Percentiles rank a stretch among this genome's conserved stretches.
phyloP scores from a whole-genome alignment of 257 asterid genomes.

The Jacaranda mimosifolia region DNA sequence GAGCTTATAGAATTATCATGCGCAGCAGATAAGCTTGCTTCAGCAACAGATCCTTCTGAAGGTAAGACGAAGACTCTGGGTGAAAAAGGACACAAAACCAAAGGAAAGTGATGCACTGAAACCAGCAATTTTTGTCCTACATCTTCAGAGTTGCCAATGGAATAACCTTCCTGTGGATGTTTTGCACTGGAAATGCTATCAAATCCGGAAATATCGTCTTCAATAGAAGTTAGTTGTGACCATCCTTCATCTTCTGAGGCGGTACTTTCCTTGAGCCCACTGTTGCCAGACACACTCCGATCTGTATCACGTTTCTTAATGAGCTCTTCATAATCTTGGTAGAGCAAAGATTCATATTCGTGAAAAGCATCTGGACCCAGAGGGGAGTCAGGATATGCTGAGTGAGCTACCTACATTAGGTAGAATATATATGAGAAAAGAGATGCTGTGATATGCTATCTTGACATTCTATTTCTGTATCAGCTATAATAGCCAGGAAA shows the following conservation, averaged over 20 bases:
- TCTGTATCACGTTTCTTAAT: slow-evolving; percentile 55
- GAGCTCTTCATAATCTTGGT: slow-evolving; percentile 94
- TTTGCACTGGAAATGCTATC: slow-evolving; percentile 49
- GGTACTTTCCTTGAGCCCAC: slow-evolving; percentile 42
- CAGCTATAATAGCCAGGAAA: slow-evolving; percentile 18
- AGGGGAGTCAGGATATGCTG: slow-evolving; percentile 96
- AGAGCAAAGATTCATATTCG: slow-evolving; percentile 87
- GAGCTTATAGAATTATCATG: slow-evolving; percentile 86
- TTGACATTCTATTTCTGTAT: slow-evolving; percentile 15
- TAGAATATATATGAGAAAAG: slow-evolving; percentile 35
- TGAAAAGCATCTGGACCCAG: slow-evolving; percentile 95
- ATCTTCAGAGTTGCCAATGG: slow-evolving; percentile 52
- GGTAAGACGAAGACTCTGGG: slow-evolving; percentile 95
- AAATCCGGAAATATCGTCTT: slow-evolving; percentile 52
- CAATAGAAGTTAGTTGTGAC: slow-evolving; percentile 68
- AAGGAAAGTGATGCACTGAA: slow-evolving; percentile 88
- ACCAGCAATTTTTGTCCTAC: slow-evolving; percentile 66
- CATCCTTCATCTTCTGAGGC: slow-evolving; percentile 76
- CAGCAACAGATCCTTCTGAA: slow-evolving; percentile 95
- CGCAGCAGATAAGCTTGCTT: slow-evolving; percentile 77
- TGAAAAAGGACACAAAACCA: slow-evolving; percentile 87
- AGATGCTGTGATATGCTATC: slow-evolving; percentile 20
- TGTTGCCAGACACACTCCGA: slow-evolving; percentile 42
- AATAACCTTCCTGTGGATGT: slow-evolving; percentile 48
- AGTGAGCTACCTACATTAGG: slow-evolving; percentile 77